These are phyloP conservation scores for Rhizophagus sp. DNA, from an alignment of 192 early-diverging fungal species.

Conservation along the genomic window DNA sequence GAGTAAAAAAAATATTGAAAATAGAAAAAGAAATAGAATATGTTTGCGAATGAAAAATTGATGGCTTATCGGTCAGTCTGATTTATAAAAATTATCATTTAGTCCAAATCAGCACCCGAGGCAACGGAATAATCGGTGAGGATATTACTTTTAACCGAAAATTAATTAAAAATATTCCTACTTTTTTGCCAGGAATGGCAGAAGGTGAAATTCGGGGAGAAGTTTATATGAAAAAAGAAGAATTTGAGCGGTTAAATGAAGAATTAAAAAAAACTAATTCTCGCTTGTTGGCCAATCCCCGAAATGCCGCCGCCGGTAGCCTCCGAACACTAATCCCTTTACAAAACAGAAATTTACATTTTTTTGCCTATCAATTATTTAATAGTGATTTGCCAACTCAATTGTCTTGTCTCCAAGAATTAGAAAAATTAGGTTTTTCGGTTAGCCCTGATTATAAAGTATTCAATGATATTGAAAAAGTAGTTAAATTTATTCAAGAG, in stretches of 20 bases:
- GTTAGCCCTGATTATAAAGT: neutral
- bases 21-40: conserved; percentile 1
- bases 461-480: neutral
- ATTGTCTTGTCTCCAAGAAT: neutral
- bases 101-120: neutral
- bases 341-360: neutral
- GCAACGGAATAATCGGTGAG: neutral
- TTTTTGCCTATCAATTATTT: conserved; percentile 4
- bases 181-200: neutral
- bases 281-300: neutral
- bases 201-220: neutral
- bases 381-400: too few relatives aligned
- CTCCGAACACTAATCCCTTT: neutral
- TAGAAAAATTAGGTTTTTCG: neutral
- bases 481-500: neutral
- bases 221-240: neutral
- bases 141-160: neutral
- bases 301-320: neutral
- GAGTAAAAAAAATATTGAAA: too few relatives aligned
- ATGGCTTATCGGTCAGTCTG: neutral
- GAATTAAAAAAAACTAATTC: neutral
- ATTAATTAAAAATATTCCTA: conserved; percentile 1
- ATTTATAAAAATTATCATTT: neutral
- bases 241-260: neutral
- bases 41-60: neutral